Base-by-base conservation (phyloP, 1,139 yeast genomes). In the Blastobotrys serpentis region DNA sequence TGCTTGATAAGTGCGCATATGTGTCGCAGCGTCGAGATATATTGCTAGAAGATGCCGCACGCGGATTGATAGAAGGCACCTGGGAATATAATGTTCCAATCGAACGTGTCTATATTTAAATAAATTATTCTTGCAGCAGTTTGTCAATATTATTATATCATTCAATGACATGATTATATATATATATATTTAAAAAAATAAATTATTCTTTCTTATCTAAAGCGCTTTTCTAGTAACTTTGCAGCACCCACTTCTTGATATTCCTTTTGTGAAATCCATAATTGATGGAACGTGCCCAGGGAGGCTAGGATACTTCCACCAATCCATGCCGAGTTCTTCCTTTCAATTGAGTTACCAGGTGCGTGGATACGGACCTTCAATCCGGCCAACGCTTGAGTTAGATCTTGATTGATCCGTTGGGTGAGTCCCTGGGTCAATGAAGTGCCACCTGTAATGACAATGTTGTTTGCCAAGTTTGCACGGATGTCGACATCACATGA, bases 281-380 rank as follows among this genome's bases (percentile, higher is more conserved):
- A 73, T 68, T 92, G 98, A 66, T 92, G 98, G 74, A 92, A 92
- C 1, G 97, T 89, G 22, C 98, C 98, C 61, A 92, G 75, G 48
- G 96, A 85, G 2, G 96, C 84, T 51, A 92, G 73, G 36, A 92
- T 94, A 56, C 95, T 84, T 5, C 97, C 98, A 39, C 99, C 99
- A 48, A 92, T 79, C 98, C 98, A 92, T 5, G 94, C 77, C 55
- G 94, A 89, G 64, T 81, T 86, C 56, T 82, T 80, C 61, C 98
- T 78, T 67, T 92, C 98, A 44, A 77, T 76, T 1, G 86, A 70
- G 64, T 86, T 87, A 33, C 98, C 98, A 3, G 87, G 82, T 1
- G 97, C 87, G 60, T 89, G 87, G 42, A 92, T 77, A 62, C 98
- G 76, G 46, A 92, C 83, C 67, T 92, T 92, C 57, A 90, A 75